phyloP scores from a whole-genome alignment of 176 grass and related monocot species.

The Ensete ventricosum region DNA sequence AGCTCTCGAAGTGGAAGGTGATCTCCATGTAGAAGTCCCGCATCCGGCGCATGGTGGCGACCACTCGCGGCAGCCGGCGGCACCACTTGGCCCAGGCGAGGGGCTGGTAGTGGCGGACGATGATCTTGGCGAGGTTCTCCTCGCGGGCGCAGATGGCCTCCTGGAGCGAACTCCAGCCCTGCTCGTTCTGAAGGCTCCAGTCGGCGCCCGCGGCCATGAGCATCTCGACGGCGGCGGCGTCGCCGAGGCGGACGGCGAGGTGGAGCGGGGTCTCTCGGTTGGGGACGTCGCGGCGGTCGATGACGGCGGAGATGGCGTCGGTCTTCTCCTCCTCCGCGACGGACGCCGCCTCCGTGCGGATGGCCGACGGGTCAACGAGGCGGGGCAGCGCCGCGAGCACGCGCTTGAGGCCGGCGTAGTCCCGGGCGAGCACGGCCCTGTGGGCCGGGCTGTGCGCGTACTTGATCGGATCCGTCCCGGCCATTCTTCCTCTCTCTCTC shows the following conservation, averaged over 20 bases:
- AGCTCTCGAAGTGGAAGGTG: constrained; percentile 19
- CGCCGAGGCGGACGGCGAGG: constrained; percentile 9
- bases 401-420: neutral
- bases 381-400: constrained; percentile 2
- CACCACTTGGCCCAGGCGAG: constrained; percentile 1
- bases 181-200: constrained; percentile 8
- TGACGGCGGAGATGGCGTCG: neutral
- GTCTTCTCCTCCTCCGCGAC: constrained; percentile 1
- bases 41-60: constrained; percentile 5
- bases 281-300: constrained; percentile 17
- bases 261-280: constrained; percentile 6
- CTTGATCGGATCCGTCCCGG: neutral
- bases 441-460: constrained; percentile 14
- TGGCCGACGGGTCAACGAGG: neutral
- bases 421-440: neutral
- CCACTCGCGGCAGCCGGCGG: constrained; percentile 2
- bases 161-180: constrained; percentile 2
- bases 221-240: neutral
- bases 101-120: constrained; percentile 7
- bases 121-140: neutral
- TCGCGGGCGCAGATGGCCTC: constrained; percentile 1
- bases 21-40: constrained; percentile 19
- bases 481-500: neutral
- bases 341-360: constrained; percentile 2
- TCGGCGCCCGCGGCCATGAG: constrained; percentile 11